phyloP scores from a whole-genome alignment of 805 yeast species.

The Pichia insulana region DNA sequence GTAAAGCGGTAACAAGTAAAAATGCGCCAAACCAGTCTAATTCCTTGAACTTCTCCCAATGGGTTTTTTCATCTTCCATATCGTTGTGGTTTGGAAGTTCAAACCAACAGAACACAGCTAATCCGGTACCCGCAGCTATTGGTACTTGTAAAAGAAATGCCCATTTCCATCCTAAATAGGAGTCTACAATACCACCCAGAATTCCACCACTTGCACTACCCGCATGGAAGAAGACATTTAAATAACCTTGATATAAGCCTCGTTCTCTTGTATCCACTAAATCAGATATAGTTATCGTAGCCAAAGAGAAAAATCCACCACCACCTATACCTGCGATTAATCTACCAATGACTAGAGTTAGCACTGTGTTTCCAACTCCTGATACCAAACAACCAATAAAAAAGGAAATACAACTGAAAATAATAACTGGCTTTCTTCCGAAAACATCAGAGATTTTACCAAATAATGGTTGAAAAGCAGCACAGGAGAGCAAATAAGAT shows the following conservation, averaged over 20 bases:
- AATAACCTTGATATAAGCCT: slow-evolving; percentile 77
- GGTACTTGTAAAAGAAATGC: slow-evolving; percentile 49
- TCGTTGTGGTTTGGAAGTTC: slow-evolving; percentile 23
- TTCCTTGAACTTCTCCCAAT: slow-evolving; percentile 20
- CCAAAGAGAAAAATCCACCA: slow-evolving; percentile 70
- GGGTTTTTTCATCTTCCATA: slow-evolving; percentile 18
- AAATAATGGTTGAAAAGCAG: slow-evolving; percentile 46
- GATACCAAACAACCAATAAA: slow-evolving; percentile 35
- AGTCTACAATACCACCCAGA: slow-evolving; percentile 49
- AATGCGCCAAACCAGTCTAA: slow-evolving; percentile 53
- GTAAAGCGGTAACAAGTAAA: slow-evolving; percentile 46
- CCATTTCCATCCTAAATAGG: slow-evolving; percentile 56
- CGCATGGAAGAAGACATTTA: slow-evolving; percentile 64
- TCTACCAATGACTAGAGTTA: slow-evolving; percentile 46
- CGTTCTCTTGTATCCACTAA: slow-evolving; percentile 67
- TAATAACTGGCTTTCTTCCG: slow-evolving; percentile 36
- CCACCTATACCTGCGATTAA: slow-evolving; percentile 84
- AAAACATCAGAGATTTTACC: slow-evolving; percentile 48
- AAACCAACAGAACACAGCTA: slow-evolving; percentile 30
- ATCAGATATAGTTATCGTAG: slow-evolving; percentile 71
- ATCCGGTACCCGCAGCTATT: slow-evolving; percentile 35
- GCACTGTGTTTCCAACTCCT: slow-evolving; percentile 32
- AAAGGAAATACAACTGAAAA: slow-evolving; percentile 27
- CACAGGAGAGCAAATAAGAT: slow-evolving; percentile 33
- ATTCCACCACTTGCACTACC: slow-evolving; percentile 73